Evolutionary conservation across 768 basidiomycete species (phyloP), one percentile per base, ranked within the genome.

Genomic region (Rhodotorula toruloides): DNA sequence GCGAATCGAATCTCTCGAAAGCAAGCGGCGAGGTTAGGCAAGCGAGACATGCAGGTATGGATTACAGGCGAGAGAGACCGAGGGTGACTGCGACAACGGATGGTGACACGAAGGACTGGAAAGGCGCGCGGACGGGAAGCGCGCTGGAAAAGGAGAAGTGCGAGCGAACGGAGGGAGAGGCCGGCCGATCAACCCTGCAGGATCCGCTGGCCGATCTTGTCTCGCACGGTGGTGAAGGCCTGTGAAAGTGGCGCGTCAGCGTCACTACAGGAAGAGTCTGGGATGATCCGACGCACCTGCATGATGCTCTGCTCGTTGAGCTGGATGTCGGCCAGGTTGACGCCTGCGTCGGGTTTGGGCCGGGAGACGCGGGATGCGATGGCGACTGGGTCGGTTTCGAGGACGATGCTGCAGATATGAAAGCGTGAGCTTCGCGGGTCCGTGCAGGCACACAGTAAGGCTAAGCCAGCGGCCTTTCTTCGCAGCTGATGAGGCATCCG

Each of bases 341-440:
- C 68, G 29, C 61, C 63, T 1, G 73, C 72, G 77, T 98, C 96
- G 22, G 94, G 87, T 70, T 86, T 87, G 48, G 96, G 90, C 70
- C 92, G 81, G 74, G 89, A 93, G 58, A 98, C 96, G 58, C 96
- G 81, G 39, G 91, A 90, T 0, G 92, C 91, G 76, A 98, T 96
- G n/a, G 93, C 88, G 1, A 90, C 84, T 5, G 93, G 82, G 77
- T 99, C 96, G 0, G 94, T 98, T 79, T 98, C 94, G 27, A 98
- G 86, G 71, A 98, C 93, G 76, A 98, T 89, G 25, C 94, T 97
- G 76, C 37, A 22, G 10, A 58, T 40, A 19, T 52, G 29, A 32
- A 46, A 53, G 44, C 21, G 5, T n/a, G 32, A 27, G 43, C 10
- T 37, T 21, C 17, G 34, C 37, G 16, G 11, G 12, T 27, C 44